A percentile compares a stretch with the other conserved stretches of the same genome.
These are phyloP conservation scores for Isoetes engelmannii DNA, from an alignment of 83 land plant genomes.

Conservation along the genomic window DNA sequence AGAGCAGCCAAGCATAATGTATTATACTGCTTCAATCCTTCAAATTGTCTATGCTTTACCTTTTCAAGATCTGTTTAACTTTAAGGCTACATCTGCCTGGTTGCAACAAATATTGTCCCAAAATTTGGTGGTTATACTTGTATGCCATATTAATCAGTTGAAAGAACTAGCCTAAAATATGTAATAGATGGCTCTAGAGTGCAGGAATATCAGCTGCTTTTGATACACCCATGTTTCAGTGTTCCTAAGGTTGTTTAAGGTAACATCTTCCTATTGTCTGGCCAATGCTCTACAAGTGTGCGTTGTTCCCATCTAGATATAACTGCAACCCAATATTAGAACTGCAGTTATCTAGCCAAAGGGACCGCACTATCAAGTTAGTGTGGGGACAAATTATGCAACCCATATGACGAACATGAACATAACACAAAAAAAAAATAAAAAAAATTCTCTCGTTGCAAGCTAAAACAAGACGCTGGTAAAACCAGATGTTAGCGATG, in stretches of 20 bases:
- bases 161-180: neutral
- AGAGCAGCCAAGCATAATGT: constrained; percentile 95
- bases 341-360: too few relatives aligned
- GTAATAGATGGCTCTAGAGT: constrained; percentile 34
- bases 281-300: neutral
- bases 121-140: neutral
- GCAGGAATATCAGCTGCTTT: constrained; percentile 97
- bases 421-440: too few relatives aligned
- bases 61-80: too few relatives aligned
- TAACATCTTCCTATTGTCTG: constrained; percentile 13
- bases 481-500: too few relatives aligned
- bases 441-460: too few relatives aligned
- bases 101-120: neutral
- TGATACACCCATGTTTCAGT: constrained; percentile 88
- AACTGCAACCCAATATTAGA: too few relatives aligned
- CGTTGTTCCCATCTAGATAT: too few relatives aligned
- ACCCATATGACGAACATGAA: too few relatives aligned
- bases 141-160: neutral
- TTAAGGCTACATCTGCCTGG: neutral
- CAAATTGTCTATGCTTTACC: constrained; percentile 40
- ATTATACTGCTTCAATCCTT: constrained; percentile 92
- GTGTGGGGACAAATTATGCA: too few relatives aligned
- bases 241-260: constrained; percentile 84
- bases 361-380: too few relatives aligned
- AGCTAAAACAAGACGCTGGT: too few relatives aligned